Conservation (phyloP, 2,329 filamentous ascomycete species). For the Scytalidium lignicola region DNA sequence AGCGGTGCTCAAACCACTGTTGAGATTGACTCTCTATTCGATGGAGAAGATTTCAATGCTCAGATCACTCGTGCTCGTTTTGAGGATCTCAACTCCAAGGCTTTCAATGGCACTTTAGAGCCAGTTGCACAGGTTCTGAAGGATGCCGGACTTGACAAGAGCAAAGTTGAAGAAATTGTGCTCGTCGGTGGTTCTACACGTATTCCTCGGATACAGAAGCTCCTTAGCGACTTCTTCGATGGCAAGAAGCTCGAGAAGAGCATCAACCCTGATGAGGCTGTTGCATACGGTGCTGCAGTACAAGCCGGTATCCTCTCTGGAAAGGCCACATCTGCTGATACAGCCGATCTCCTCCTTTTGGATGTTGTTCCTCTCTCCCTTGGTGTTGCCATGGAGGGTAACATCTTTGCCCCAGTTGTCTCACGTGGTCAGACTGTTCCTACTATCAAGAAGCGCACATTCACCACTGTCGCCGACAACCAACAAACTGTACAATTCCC, state of each 20-base stretch:
- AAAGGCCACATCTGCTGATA: conserved; percentile 94
- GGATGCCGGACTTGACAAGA: conserved; percentile 85
- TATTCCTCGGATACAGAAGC: conserved; percentile 99
- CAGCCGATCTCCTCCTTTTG: conserved; percentile 87
- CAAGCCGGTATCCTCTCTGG: conserved; percentile 98
- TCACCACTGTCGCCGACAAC: conserved; percentile 76
- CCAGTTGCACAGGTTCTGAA: conserved; percentile 96
- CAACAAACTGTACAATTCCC: conserved; percentile 87
- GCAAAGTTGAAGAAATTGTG: conserved; percentile 93
- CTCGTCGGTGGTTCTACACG: conserved; percentile 98
- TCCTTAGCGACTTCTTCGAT: conserved; percentile 97
- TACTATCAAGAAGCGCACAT: conserved; percentile 78
- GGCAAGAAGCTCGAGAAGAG: conserved; percentile 99
- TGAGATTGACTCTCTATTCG: conserved; percentile 97
- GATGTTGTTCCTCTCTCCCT: conserved; percentile 96
- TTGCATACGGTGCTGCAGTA: conserved; percentile 97
- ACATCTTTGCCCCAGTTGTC: conserved; percentile 96
- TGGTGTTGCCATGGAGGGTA: conserved; percentile 99
- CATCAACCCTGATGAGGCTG: conserved; percentile 99
- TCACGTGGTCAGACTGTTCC: conserved; percentile 73
- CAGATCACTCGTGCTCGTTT: conserved; percentile 98
- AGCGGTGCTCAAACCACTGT: conserved; percentile 96
- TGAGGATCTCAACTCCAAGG: conserved; percentile 95
- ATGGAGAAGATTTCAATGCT: conserved; percentile 95
- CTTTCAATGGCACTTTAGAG: conserved; percentile 88